Evolutionary conservation across 2,329 filamentous ascomycete species (phyloP), one percentile per base, ranked within the genome.

Genomic region (Sporothrix humicola): DNA sequence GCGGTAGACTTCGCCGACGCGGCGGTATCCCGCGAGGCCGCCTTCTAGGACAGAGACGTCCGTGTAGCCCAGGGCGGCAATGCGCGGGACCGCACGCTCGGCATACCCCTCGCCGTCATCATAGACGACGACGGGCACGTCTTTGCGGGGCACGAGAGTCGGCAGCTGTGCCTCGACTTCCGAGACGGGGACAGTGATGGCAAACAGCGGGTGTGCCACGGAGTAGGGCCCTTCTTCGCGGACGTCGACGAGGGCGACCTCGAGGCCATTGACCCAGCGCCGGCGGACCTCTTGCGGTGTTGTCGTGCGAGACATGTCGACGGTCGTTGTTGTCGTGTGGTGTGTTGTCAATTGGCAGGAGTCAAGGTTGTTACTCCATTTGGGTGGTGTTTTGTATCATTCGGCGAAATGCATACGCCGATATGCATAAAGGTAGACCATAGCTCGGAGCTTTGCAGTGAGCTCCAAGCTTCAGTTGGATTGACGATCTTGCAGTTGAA

Each of bases 151-250:
- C 13, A 73, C 72, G 6, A 73, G 68, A 4, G 66, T 37, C 20
- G 72, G 72, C 66, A 73, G 42, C 42, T 66, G 65, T 15, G 4
- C 42, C 48, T 73, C 72, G 6, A 73, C 3, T 20, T 73, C 72
- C 3, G 72, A 66, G 0, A 73, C 72, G 9, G 72, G 72, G 20
- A 73, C 72, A 10, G 72, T 73, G 15, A 73, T 15, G 48, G 72
- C 72, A 52, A 73, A 73, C 37, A 73, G 59, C 17, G 72, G 72
- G 63, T 73, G 72, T 9, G 66, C 58, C 2, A 58, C 58, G 15
- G 72, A 68, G 37, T 73, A 73, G 8, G 72, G 68, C 20, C 72
- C 72, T 58, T 73, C 72, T 42, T 73, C 72, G 48, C 72, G 72
- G 26, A 73, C 72, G 8, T 73, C 72, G 20, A 73, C 31, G 9